phyloP scores from a whole-genome alignment of 1,139 yeast species.

The Yamadazyma siamensis region DNA sequence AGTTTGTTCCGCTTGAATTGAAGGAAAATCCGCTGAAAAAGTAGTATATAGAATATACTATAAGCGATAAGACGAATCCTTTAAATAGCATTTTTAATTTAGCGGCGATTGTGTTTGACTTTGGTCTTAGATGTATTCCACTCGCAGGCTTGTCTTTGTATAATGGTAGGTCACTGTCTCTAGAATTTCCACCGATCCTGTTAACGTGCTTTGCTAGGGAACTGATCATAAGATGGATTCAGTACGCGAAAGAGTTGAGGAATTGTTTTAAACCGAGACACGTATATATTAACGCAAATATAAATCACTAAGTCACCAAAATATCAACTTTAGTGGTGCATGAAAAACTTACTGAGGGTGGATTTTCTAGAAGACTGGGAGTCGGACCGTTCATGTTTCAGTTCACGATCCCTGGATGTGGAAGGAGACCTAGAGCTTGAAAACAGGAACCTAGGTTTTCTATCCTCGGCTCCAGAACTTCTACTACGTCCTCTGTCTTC shows the following conservation, averaged over 20 bases:
- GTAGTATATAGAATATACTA: slow-evolving; percentile 36
- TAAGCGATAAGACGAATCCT: slow-evolving; percentile 37
- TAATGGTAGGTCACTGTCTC: slow-evolving; percentile 20
- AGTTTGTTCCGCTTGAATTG: slow-evolving; percentile 11
- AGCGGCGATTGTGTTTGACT: slow-evolving; percentile 8
- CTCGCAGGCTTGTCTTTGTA: slow-evolving; percentile 28
- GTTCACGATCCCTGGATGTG: slow-evolving; percentile 6
- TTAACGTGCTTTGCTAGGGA: slow-evolving; percentile 3
- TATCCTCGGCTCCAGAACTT: slow-evolving; percentile 1
- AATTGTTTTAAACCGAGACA: too few species aligned
- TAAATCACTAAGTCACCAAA: too few species aligned
- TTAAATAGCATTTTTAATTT: slow-evolving; percentile 38
- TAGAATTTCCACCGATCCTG: slow-evolving; percentile 4
- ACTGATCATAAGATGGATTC: slow-evolving; percentile 4
- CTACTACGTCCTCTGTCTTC: slow-evolving; percentile 16
- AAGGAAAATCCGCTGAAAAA: slow-evolving; percentile 3
- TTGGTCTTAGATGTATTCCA: slow-evolving; percentile 15
- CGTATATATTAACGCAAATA: too few species aligned
- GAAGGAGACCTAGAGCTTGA: slow-evolving; percentile 13
- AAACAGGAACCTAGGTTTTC: slow-evolving; percentile 7
- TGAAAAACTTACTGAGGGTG: slow-evolving; percentile 8
- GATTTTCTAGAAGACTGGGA: slow-evolving; percentile 6
- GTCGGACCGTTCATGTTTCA: slow-evolving; percentile 4
- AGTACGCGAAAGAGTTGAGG: too few species aligned
- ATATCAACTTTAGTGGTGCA: slow-evolving; percentile 6